A percentile compares a stretch with the other conserved stretches of the same genome.
phyloP scores from a whole-genome alignment of 2,329 filamentous ascomycete species.

The Alternaria viburni region DNA sequence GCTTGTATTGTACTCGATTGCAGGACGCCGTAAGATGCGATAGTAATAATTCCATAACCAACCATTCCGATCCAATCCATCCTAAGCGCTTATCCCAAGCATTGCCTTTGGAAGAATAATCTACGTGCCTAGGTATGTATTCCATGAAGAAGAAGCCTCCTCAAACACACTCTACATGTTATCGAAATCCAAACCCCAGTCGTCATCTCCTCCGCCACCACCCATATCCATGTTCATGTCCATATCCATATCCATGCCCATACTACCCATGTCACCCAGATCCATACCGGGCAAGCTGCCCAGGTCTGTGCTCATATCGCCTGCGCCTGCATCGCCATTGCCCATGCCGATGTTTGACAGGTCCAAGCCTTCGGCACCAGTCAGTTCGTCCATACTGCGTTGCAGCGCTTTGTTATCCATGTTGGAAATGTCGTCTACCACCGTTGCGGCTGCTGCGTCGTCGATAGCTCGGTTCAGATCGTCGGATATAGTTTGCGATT shows the following conservation, averaged over 20 bases:
- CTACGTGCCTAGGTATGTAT: neutral
- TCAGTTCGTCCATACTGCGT: slow-evolving; percentile 40
- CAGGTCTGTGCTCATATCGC: slow-evolving; percentile 30
- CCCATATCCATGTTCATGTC: slow-evolving; percentile 36
- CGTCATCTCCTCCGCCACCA: slow-evolving; percentile 40
- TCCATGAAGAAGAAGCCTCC: neutral
- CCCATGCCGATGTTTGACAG: slow-evolving; percentile 41
- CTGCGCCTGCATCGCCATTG: slow-evolving; percentile 24
- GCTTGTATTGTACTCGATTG: neutral
- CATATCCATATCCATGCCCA: slow-evolving; percentile 33
- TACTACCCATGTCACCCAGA: slow-evolving; percentile 38
- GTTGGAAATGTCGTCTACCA: slow-evolving; percentile 37
- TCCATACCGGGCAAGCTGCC: slow-evolving; percentile 37
- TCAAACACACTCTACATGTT: slow-evolving; percentile 35
- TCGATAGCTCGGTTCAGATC: slow-evolving; percentile 46
- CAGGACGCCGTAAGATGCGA: neutral
- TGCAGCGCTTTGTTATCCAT: slow-evolving; percentile 45
- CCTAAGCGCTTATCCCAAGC: neutral
- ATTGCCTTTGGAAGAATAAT: neutral
- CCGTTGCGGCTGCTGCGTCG: slow-evolving; percentile 42
- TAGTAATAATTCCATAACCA: neutral
- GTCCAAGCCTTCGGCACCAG: slow-evolving; percentile 34
- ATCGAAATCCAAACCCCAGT: slow-evolving; percentile 53
- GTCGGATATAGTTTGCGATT: slow-evolving; percentile 32
- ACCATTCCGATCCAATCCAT: neutral